Conservation (phyloP, 306 rosid genomes). For the Castanopsis chinensis region DNA sequence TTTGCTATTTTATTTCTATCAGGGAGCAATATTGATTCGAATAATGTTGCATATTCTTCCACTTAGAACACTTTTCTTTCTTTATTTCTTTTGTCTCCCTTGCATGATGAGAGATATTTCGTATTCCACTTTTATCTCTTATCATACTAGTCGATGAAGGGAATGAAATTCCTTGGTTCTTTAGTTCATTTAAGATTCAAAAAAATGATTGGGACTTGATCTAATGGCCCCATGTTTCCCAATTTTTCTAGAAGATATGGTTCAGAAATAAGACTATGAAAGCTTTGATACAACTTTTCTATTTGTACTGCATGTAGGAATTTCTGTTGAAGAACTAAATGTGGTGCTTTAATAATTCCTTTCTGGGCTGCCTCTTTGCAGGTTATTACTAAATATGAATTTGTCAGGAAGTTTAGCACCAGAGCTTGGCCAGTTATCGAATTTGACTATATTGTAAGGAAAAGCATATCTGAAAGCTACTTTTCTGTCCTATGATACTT, state of each 20-base stretch:
- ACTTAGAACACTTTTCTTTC: not conserved
- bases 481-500: not conserved
- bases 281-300: slow-evolving; percentile 10
- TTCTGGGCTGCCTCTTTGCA: slow-evolving; percentile 35
- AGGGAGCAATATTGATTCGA: slow-evolving; percentile 2
- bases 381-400: slow-evolving; percentile 63
- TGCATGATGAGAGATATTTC: not conserved
- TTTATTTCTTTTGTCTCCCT: not conserved
- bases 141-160: not conserved
- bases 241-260: not conserved
- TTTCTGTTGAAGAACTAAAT: slow-evolving; percentile 4
- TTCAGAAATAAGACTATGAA: not conserved
- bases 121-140: slow-evolving; percentile 1
- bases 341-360: slow-evolving; percentile 6
- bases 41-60: not conserved
- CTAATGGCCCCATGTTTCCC: not conserved
- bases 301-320: not conserved
- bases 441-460: slow-evolving; percentile 67
- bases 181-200: not conserved
- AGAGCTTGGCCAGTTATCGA: slow-evolving; percentile 58
- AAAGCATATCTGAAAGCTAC: not conserved
- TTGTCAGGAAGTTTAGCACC: slow-evolving; percentile 75
- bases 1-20: slow-evolving; percentile 16
- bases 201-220: not conserved
- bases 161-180: not conserved